Conservation (phyloP, 441 rosid species). For the Raphanus hybrid region DNA sequence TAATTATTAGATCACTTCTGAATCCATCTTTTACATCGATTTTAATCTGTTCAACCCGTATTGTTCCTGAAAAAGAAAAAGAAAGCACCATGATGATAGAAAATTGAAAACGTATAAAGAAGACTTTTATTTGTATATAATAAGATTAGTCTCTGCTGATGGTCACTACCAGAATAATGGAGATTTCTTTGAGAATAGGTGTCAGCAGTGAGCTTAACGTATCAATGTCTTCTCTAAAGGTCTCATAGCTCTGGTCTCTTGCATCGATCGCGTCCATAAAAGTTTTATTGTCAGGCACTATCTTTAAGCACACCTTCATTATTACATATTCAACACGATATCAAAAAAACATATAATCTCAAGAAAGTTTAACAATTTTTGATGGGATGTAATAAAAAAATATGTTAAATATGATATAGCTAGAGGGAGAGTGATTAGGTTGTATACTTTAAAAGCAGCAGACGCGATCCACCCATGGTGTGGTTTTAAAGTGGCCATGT, state of each 20-base stretch:
- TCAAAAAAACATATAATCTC: background rate
- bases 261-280: slow-evolving; percentile 61
- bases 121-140: background rate
- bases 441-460: slow-evolving; percentile 82
- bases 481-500: slow-evolving; percentile 68
- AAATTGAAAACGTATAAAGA: background rate
- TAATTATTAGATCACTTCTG: background rate
- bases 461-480: slow-evolving; percentile 96
- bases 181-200: slow-evolving; percentile 72
- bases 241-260: slow-evolving; percentile 56
- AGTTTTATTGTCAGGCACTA: slow-evolving; percentile 71
- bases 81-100: slow-evolving; percentile 23
- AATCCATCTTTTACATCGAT: slow-evolving; percentile 33
- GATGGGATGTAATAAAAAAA: background rate
- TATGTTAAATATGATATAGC: slow-evolving; percentile 1
- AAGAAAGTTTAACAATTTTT: background rate
- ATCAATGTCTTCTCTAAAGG: slow-evolving; percentile 62
- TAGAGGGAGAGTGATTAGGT: background rate
- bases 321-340: background rate
- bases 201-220: slow-evolving; percentile 55
- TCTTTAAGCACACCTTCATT: slow-evolving; percentile 73
- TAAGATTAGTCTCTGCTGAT: background rate
- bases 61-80: slow-evolving; percentile 31
- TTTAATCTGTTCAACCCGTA: slow-evolving; percentile 36
- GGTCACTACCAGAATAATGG: slow-evolving; percentile 60